phyloP scores from a whole-genome alignment of 257 asterid species.

The Nicotiana paniculata region DNA sequence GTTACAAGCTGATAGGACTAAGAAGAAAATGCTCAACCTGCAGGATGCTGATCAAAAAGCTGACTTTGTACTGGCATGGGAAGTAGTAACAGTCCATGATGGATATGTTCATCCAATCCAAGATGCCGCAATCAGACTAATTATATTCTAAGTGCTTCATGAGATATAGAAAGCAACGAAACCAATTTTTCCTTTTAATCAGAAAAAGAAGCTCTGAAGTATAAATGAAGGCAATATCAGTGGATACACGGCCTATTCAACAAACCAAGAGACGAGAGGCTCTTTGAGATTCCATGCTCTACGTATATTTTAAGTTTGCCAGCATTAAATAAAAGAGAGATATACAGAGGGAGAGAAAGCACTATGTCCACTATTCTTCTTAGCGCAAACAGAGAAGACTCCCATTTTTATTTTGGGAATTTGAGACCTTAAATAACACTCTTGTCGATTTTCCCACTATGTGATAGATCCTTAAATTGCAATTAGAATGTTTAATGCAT shows the following conservation, averaged over 20 bases:
- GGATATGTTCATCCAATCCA: not conserved
- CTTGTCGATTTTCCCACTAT: no score
- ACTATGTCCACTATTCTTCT: no score
- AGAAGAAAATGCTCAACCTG: constrained; percentile 19
- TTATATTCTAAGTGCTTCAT: not conserved
- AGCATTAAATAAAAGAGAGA: no score
- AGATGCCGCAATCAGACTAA: not conserved
- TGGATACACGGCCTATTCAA: not conserved
- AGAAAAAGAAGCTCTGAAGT: not conserved
- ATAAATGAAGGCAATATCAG: not conserved
- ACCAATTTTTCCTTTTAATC: not conserved
- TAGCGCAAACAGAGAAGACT: no score
- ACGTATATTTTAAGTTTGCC: no score
- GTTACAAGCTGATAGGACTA: constrained; percentile 24
- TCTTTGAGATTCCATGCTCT: not conserved
- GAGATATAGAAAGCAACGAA: not conserved
- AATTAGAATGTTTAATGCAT: no score
- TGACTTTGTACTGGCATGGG: not conserved
- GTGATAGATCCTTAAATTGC: no score
- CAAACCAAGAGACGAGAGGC: not conserved
- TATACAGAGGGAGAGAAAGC: no score
- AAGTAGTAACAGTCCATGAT: not conserved
- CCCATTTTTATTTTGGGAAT: no score
- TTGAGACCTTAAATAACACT: no score
- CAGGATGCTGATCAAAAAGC: constrained; percentile 14